Conservation (phyloP, 495 filamentous ascomycete genomes). For the Talaromyces stipitatus region DNA sequence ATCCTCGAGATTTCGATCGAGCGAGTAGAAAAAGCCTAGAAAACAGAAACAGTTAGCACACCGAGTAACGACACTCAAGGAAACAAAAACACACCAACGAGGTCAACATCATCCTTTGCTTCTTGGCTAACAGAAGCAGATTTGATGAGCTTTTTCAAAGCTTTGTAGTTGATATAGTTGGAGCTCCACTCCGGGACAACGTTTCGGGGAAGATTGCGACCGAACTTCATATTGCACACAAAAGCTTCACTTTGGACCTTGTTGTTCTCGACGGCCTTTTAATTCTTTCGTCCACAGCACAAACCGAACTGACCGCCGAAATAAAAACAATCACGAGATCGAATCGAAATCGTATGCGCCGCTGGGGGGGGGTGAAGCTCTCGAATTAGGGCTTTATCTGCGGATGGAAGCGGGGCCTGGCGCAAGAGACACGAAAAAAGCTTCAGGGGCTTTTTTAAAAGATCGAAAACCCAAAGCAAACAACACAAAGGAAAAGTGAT, state of each 20-base stretch:
- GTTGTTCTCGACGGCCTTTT: background rate
- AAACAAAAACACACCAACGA: conserved; percentile 51
- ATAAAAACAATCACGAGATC: background rate
- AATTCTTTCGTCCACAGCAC: background rate
- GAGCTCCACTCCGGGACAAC: conserved; percentile 95
- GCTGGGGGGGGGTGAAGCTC: background rate
- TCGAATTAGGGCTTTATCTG: background rate
- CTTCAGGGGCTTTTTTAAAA: background rate
- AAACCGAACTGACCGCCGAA: background rate
- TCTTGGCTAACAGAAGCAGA: conserved; percentile 54
- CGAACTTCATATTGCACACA: conserved; percentile 64
- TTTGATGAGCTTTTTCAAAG: conserved; percentile 91
- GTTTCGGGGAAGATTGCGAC: conserved; percentile 76
- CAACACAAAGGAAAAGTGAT: background rate
- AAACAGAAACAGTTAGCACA: conserved; percentile 16
- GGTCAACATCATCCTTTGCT: conserved; percentile 65
- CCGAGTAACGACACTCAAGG: conserved; percentile 3
- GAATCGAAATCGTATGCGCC: background rate
- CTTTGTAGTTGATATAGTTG: conserved; percentile 93
- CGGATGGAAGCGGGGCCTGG: background rate
- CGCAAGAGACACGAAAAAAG: background rate
- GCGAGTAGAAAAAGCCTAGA: conserved; percentile 84
- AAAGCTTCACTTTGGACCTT: background rate
- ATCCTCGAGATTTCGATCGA: conserved; percentile 93
- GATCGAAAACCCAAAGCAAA: background rate